Evolutionary conservation across 306 rosid genomes (phyloP).

Genomic region (Styphnolobium japonicum): DNA sequence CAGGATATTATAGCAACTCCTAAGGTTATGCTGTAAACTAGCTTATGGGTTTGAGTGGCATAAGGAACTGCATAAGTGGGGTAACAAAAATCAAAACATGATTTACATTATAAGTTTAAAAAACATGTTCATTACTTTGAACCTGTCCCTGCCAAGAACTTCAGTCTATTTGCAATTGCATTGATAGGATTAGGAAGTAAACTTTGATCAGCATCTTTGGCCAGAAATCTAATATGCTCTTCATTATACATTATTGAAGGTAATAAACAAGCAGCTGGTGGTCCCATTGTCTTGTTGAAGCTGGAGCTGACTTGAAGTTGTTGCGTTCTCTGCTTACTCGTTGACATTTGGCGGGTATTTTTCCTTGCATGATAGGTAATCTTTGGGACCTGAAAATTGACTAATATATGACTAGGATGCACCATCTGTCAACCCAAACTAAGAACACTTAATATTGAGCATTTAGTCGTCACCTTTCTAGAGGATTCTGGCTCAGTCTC

Average conservation of each 20-base stretch:
- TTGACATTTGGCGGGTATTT: background rate
- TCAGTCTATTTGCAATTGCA: background rate
- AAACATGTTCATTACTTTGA: constrained; percentile 22
- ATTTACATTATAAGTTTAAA: background rate
- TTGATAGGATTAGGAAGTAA: background rate
- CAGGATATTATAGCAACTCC: no score
- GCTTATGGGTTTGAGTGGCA: background rate
- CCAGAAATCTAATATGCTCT: background rate
- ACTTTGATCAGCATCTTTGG: background rate
- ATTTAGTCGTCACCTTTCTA: constrained; percentile 1
- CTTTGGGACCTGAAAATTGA: constrained; percentile 31
- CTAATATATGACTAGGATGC: background rate
- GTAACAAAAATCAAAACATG: background rate
- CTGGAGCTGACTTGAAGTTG: background rate
- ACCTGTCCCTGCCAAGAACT: background rate
- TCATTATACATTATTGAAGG: background rate
- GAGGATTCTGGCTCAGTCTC: constrained; percentile 15
- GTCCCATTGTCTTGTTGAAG: background rate
- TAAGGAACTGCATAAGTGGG: background rate
- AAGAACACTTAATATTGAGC: background rate
- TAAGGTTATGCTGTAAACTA: background rate
- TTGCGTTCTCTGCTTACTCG: background rate
- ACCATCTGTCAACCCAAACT: background rate
- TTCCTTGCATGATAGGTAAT: constrained; percentile 8
- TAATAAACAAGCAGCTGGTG: background rate